Evolutionary conservation across 192 early-diverging fungal species (phyloP).

Genomic region (Coemansia biformis): DNA sequence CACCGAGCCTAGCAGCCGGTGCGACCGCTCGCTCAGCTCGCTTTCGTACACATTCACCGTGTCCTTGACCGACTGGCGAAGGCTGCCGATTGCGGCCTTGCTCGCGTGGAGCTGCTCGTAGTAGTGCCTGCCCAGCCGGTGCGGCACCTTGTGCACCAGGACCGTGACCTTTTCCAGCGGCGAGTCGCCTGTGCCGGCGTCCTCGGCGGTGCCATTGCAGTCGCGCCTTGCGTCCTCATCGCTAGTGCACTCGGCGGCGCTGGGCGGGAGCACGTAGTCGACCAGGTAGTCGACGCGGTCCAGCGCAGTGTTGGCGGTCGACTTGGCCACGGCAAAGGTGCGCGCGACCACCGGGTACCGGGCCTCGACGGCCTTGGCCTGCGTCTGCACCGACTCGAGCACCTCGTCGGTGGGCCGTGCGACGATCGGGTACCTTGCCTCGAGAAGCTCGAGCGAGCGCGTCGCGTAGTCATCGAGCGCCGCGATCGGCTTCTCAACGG

Average conservation of each 20-base stretch:
- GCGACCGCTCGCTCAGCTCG: conserved; percentile 40
- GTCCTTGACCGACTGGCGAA: conserved; percentile 42
- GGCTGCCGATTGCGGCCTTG: conserved; percentile 27
- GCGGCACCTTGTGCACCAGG: conserved; percentile 45
- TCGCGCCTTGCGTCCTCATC: too few relatives aligned
- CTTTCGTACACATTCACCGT: conserved; percentile 37
- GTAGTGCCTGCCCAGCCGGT: conserved; percentile 37
- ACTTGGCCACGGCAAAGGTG: conserved; percentile 54
- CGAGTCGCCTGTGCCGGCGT: conserved; percentile 14
- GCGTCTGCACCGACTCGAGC: conserved; percentile 51
- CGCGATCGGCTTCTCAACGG: conserved; percentile 52
- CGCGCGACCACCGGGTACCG: conserved; percentile 52
- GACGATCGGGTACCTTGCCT: conserved; percentile 57
- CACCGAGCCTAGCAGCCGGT: conserved; percentile 25
- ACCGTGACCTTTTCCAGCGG: conserved; percentile 44
- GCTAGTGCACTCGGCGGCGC: neutral
- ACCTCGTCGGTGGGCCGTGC: conserved; percentile 59
- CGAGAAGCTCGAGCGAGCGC: conserved; percentile 60
- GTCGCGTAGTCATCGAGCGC: conserved; percentile 58
- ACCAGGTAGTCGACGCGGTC: conserved; percentile 56
- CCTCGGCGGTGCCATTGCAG: too few relatives aligned
- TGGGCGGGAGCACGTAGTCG: conserved; percentile 51
- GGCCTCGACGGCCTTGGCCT: conserved; percentile 30
- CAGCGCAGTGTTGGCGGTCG: conserved; percentile 54
- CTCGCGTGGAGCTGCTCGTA: conserved; percentile 37